Base-by-base conservation (phyloP, 805 yeast genomes). In the Saturnispora quitensis region DNA sequence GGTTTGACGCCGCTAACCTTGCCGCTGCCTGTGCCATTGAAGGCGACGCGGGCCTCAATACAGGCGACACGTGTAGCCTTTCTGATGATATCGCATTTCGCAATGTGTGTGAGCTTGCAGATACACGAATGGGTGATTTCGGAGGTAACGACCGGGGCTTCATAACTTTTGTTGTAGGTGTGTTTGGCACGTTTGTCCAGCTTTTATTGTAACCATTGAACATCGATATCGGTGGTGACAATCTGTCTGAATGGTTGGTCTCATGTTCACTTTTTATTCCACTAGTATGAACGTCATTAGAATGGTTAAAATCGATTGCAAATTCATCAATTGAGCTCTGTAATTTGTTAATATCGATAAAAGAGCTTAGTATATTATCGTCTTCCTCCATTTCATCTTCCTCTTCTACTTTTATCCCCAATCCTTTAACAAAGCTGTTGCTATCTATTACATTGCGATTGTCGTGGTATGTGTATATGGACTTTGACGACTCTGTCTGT, bases 321-420 rank as follows among this genome's bases (percentile, higher is more conserved):
- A 31, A 24, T 31, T 45, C 49, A 9, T 47, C 27, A 47, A 20
- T 40, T 27, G 27, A 25, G n/a, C n/a, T 24, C 13, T 40, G 44
- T 27, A 47, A 15, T 25, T 34, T 47, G 27, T 47, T 20, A 17
- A 47, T 25, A 47, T 47, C 49, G n/a, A 47, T 36, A 13, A 47
- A 47, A 7, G 49, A 36, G 5, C 28, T 33, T 27, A 47, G 13
- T 38, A 47, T 25, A 36, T 45, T 43, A 18, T 44, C 27, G 2
- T 44, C 40, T 13, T 40, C 43, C 7, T 40, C 43, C 20, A 8
- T n/a, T 15, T 34, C 40, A n/a, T n/a, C 42, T 12, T 38, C 42
- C 24, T 38, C 42, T 18, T 38, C 22, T 10, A 38, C 42, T 18
- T 18, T 31, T 31, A 12, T 13, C 3, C 15, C 34, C 34, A 31